Evolutionary conservation across 2,329 filamentous ascomycete genomes (phyloP).

Genomic region (Akanthomyces lecanii): DNA sequence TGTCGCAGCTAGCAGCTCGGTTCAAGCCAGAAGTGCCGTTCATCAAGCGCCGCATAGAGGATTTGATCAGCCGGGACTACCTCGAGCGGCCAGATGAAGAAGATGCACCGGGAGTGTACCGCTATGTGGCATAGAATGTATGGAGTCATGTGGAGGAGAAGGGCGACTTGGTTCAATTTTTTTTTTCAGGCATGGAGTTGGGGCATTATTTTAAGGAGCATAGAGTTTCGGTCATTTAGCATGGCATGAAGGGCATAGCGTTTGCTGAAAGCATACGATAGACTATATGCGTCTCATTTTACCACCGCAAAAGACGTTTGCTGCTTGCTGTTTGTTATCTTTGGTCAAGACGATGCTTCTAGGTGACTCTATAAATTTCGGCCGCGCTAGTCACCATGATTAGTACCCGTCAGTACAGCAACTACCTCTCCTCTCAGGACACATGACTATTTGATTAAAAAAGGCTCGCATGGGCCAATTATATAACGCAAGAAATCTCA

Average conservation of each 20-base stretch:
- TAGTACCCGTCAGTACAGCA: too few relatives aligned
- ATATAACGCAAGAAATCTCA: background rate
- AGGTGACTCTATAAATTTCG: too few relatives aligned
- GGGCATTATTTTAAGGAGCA: background rate
- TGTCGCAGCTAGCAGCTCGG: constrained; percentile 61
- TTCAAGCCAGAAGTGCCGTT: constrained; percentile 74
- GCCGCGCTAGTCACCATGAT: too few relatives aligned
- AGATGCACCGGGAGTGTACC: constrained; percentile 60
- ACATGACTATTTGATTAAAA: too few relatives aligned
- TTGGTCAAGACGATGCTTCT: too few relatives aligned
- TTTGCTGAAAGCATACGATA: background rate
- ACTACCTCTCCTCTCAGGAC: too few relatives aligned
- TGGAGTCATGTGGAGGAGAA: background rate
- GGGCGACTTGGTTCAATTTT: background rate
- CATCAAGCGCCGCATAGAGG: constrained; percentile 79
- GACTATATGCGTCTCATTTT: background rate
- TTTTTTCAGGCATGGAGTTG: constrained; percentile 11
- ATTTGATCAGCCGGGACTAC: constrained; percentile 72
- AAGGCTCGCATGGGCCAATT: background rate
- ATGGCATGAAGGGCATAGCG: background rate
- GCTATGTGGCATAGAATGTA: constrained; percentile 60
- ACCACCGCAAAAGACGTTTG: too few relatives aligned
- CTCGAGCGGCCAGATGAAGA: constrained; percentile 67
- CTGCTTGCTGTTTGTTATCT: too few relatives aligned
- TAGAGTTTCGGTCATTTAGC: background rate